A percentile compares a stretch with the other conserved stretches of the same genome.
Conservation (phyloP, 1,284 basidiomycete genomes). For the Leccinum subspadiceum region DNA sequence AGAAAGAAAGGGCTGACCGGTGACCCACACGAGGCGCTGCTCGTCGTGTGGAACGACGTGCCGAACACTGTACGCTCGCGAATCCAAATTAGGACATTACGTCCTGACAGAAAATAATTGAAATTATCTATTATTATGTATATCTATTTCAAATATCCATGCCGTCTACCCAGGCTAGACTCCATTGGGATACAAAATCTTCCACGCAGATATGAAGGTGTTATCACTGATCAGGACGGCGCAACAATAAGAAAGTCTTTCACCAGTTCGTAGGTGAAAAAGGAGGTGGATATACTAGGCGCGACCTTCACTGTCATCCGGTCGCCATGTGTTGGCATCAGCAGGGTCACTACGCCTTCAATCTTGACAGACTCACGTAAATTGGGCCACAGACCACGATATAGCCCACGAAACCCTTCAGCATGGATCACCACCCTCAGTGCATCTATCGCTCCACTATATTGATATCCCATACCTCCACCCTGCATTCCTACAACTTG, state of each 20-base stretch:
- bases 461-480: constrained; percentile 59
- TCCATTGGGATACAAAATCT: background rate
- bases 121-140: constrained; percentile 9
- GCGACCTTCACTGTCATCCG: constrained; percentile 73
- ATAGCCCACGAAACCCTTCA: constrained; percentile 77
- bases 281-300: constrained; percentile 88
- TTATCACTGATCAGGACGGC: constrained; percentile 5
- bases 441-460: constrained; percentile 79
- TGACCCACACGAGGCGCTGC: constrained; percentile 17
- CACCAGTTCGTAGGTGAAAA: constrained; percentile 77
- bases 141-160: constrained; percentile 1
- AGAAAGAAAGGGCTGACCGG: constrained; percentile 8
- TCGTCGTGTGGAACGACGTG: constrained; percentile 18
- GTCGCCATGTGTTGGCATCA: constrained; percentile 7
- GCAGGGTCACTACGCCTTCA: constrained; percentile 11
- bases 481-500: constrained; percentile 87
- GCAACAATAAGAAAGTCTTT: constrained; percentile 30
- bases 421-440: constrained; percentile 64
- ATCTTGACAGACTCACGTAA: constrained; percentile 59
- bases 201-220: background rate
- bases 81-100: constrained; percentile 12
- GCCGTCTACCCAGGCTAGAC: background rate
- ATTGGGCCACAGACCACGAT: constrained; percentile 91
- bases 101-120: constrained; percentile 5
- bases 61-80: constrained; percentile 3